Conservation (phyloP, 2,329 filamentous ascomycete genomes). For the Cadophora luteo-olivacea region DNA sequence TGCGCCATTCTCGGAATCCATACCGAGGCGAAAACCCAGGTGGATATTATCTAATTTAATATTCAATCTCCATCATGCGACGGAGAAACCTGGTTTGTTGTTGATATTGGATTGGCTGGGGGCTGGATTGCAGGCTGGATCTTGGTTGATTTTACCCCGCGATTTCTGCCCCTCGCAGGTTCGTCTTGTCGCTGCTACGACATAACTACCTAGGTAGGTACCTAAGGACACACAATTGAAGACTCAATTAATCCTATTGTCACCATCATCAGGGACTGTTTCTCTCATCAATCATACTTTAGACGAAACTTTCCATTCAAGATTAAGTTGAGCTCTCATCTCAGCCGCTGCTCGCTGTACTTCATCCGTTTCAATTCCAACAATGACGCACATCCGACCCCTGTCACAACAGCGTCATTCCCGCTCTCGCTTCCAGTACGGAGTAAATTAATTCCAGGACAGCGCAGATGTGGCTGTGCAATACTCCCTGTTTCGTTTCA, state of each 20-base stretch:
- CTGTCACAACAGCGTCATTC: slow-evolving; percentile 9
- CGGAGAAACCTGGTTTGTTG: neutral
- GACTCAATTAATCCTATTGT: too few species aligned
- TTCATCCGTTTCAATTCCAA: neutral
- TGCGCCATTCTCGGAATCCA: too few species aligned
- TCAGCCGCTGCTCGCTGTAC: too few species aligned
- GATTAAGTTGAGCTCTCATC: too few species aligned
- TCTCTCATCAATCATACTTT: too few species aligned
- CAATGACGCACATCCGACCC: slow-evolving; percentile 10
- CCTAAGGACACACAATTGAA: too few species aligned
- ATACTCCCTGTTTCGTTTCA: neutral
- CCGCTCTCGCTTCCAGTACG: neutral
- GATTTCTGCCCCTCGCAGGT: neutral
- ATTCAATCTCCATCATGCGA: neutral
- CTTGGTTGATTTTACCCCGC: slow-evolving; percentile 3
- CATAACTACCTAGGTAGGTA: too few species aligned
- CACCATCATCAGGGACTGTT: too few species aligned
- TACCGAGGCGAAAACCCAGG: slow-evolving; percentile 9
- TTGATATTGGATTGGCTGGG: neutral
- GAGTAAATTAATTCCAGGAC: too few species aligned
- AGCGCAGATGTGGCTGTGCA: neutral
- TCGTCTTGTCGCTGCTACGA: neutral
- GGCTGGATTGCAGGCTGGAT: neutral
- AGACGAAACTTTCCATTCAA: too few species aligned
- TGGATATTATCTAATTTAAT: neutral